Conservation (phyloP, 1,284 basidiomycete species). For the Melampsora larici-populina region DNA sequence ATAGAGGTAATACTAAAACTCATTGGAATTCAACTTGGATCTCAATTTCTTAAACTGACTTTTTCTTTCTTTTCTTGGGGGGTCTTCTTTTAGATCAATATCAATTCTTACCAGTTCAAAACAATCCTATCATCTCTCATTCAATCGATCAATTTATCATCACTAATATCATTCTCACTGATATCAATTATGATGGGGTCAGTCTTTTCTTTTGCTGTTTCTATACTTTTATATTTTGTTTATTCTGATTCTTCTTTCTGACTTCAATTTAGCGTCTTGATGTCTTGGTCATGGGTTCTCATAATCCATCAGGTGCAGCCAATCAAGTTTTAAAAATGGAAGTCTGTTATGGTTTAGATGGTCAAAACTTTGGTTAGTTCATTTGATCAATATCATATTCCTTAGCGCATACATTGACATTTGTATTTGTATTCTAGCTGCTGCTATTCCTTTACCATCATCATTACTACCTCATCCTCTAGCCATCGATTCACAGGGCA, state of each 20-base stretch:
- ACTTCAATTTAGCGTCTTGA: conserved; percentile 10
- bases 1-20: no score
- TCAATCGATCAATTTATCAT: conserved; percentile 24
- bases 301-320: not conserved
- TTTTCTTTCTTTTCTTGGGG: not conserved
- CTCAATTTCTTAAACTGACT: not conserved
- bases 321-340: conserved; percentile 22
- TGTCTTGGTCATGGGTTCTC: conserved; percentile 23
- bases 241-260: conserved; percentile 46
- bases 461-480: conserved; percentile 76
- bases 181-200: conserved; percentile 40
- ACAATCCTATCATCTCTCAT: conserved; percentile 32
- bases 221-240: conserved; percentile 19
- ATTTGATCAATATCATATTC: not conserved
- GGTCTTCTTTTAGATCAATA: conserved; percentile 27
- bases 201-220: not conserved
- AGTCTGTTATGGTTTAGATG: conserved; percentile 21
- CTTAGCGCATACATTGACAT: not conserved
- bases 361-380: conserved; percentile 19
- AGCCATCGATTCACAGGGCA: conserved; percentile 77
- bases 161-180: conserved; percentile 37
- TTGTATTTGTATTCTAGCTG: conserved; percentile 31
- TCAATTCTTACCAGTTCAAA: conserved; percentile 11
- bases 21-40: conserved; percentile 46
- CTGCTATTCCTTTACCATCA: conserved; percentile 60